A percentile compares a stretch with the other conserved stretches of the same genome.
phyloP scores from a whole-genome alignment of 805 yeast species.

The Candida golubevii region DNA sequence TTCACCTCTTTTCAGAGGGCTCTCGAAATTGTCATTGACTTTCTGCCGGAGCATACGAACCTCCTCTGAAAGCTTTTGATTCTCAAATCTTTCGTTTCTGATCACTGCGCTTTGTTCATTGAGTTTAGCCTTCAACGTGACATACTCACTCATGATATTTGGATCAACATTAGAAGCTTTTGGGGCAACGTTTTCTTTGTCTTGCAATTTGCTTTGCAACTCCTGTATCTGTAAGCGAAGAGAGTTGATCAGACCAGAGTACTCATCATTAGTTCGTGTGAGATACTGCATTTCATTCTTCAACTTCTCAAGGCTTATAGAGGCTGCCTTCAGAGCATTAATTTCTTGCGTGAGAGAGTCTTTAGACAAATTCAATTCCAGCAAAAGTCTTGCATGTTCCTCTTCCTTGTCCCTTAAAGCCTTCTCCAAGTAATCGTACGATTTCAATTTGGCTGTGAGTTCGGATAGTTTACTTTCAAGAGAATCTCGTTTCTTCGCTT shows the following conservation, averaged over 20 bases:
- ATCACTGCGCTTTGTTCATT: conserved; percentile 49
- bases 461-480: not conserved
- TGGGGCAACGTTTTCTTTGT: conserved; percentile 37
- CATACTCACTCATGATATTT: conserved; percentile 40
- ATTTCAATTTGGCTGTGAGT: not conserved
- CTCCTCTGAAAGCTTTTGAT: conserved; percentile 50
- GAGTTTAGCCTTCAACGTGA: conserved; percentile 45
- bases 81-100: conserved; percentile 44
- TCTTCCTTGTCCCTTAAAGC: conserved; percentile 3
- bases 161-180: conserved; percentile 20
- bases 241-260: conserved; percentile 24
- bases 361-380: conserved; percentile 1
- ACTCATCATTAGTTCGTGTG: conserved; percentile 22
- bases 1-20: conserved; percentile 17
- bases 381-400: not conserved
- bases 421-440: not conserved
- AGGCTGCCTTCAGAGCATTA: conserved; percentile 5
- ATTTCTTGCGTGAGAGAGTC: conserved; percentile 6
- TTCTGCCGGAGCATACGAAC: conserved; percentile 52
- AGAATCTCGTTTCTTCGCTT: not conserved
- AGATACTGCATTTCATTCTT: conserved; percentile 22
- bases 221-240: conserved; percentile 21
- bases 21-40: conserved; percentile 16
- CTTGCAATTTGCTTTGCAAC: conserved; percentile 21
- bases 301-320: conserved; percentile 15